Conservation (phyloP, 2,329 filamentous ascomycete genomes). For the Colletotrichum ledebouriae region DNA sequence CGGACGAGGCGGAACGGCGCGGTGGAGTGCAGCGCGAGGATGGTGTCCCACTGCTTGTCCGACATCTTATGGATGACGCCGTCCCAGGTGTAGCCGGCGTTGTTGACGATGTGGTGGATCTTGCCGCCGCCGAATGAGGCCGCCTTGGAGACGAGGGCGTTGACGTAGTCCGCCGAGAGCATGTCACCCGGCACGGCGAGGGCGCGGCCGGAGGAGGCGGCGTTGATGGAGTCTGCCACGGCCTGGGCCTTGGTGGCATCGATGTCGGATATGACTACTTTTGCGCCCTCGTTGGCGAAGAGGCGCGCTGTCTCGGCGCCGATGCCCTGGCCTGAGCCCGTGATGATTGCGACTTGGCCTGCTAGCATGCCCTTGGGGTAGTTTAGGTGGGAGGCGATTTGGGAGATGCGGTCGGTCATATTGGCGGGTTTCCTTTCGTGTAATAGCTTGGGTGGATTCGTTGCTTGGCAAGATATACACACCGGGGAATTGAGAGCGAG, state of each 20-base stretch:
- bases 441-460: neutral
- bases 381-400: slow-evolving; percentile 84
- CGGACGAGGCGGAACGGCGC: slow-evolving; percentile 88
- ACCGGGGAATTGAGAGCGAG: neutral
- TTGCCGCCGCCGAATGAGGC: slow-evolving; percentile 88
- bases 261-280: slow-evolving; percentile 86
- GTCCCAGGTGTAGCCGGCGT: slow-evolving; percentile 94
- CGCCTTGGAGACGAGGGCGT: slow-evolving; percentile 77
- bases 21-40: slow-evolving; percentile 85
- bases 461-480: neutral
- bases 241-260: slow-evolving; percentile 79
- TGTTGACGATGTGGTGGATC: slow-evolving; percentile 93
- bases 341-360: slow-evolving; percentile 89
- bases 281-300: slow-evolving; percentile 90
- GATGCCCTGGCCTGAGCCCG: slow-evolving; percentile 88
- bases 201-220: slow-evolving; percentile 69
- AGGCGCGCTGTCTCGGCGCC: slow-evolving; percentile 85
- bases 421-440: slow-evolving; percentile 14
- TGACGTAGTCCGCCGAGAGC: slow-evolving; percentile 77
- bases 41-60: slow-evolving; percentile 92
- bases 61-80: slow-evolving; percentile 91
- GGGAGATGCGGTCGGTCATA: slow-evolving; percentile 73
- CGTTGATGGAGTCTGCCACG: slow-evolving; percentile 77
- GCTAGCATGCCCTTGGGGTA: slow-evolving; percentile 83
- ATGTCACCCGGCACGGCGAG: slow-evolving; percentile 84